Percentiles rank a stretch among this genome's conserved stretches.
Conservation (phyloP, 75 land plant species). For the Azolla pinnata region DNA sequence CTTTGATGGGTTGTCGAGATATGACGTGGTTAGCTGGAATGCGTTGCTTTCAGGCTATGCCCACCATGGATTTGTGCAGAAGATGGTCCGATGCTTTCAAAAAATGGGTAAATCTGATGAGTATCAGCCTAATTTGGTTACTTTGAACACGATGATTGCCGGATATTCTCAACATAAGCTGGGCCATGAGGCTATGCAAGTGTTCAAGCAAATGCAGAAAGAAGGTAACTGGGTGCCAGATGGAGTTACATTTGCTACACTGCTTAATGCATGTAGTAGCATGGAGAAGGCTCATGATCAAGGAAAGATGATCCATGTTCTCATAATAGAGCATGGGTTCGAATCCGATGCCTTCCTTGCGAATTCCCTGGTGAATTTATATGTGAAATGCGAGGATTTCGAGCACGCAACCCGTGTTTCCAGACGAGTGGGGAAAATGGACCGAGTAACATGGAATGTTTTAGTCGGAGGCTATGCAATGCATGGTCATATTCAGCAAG, state of each 20-base stretch:
- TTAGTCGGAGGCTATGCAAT: constrained; percentile 41
- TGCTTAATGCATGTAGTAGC: constrained; percentile 2
- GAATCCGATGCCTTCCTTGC: constrained; percentile 26
- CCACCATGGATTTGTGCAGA: constrained; percentile 24
- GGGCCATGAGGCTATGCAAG: constrained; percentile 5
- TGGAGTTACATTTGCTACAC: constrained; percentile 4
- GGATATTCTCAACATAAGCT: not conserved
- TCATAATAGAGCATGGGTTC: constrained; percentile 20
- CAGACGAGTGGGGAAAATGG: constrained; percentile 20
- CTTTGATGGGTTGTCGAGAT: constrained; percentile 25
- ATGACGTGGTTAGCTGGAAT: constrained; percentile 51
- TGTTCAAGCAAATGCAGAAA: constrained; percentile 5
- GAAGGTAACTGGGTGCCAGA: constrained; percentile 8
- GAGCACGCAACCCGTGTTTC: constrained; percentile 41
- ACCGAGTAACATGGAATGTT: constrained; percentile 49
- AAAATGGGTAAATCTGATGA: no score
- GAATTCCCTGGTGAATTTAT: constrained; percentile 49
- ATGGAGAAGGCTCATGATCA: not conserved
- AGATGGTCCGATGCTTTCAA: not conserved
- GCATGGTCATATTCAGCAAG: constrained; percentile 41
- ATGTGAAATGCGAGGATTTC: constrained; percentile 36
- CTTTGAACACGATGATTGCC: constrained; percentile 19
- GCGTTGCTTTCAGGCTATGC: constrained; percentile 43
- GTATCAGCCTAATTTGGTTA: constrained; percentile 9
- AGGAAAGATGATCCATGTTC: constrained; percentile 34